phyloP scores from a whole-genome alignment of 495 filamentous ascomycete species.

The Halenospora varia region DNA sequence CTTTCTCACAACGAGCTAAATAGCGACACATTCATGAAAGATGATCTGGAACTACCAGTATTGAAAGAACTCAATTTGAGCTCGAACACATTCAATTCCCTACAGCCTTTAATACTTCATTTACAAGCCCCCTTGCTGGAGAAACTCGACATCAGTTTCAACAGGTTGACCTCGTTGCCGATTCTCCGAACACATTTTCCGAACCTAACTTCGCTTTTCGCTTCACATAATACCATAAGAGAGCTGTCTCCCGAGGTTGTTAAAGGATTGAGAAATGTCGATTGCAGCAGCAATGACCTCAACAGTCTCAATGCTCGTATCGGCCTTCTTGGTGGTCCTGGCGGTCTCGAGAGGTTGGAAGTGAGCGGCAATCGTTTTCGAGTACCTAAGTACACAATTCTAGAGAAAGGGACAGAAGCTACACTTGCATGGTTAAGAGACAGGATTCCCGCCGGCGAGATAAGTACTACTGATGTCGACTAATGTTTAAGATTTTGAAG shows the following conservation, averaged over 20 bases:
- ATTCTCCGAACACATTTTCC: constrained; percentile 54
- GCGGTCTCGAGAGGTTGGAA: constrained; percentile 48
- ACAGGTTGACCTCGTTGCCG: constrained; percentile 67
- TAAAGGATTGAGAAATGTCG: constrained; percentile 68
- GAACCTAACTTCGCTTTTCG: constrained; percentile 58
- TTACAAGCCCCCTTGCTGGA: constrained; percentile 68
- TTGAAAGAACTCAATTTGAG: constrained; percentile 72
- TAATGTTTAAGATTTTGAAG: background rate
- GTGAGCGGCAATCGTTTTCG: constrained; percentile 79
- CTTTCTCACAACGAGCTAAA: constrained; percentile 74
- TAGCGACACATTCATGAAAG: constrained; percentile 53
- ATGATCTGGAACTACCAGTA: constrained; percentile 61
- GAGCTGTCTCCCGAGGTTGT: constrained; percentile 70
- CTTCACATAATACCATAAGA: constrained; percentile 70
- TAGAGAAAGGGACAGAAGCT: constrained; percentile 85
- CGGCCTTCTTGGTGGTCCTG: constrained; percentile 62
- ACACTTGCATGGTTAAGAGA: constrained; percentile 80
- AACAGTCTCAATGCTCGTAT: constrained; percentile 69
- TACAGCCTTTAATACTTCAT: constrained; percentile 57
- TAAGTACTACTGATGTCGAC: constrained; percentile 14
- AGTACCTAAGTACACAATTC: constrained; percentile 80
- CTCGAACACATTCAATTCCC: constrained; percentile 60
- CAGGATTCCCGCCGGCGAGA: constrained; percentile 65
- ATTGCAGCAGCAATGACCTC: constrained; percentile 82
- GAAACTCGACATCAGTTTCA: constrained; percentile 74